phyloP scores from a whole-genome alignment of 2,329 filamentous ascomycete species.

The Calonectria pseudoreteaudii region DNA sequence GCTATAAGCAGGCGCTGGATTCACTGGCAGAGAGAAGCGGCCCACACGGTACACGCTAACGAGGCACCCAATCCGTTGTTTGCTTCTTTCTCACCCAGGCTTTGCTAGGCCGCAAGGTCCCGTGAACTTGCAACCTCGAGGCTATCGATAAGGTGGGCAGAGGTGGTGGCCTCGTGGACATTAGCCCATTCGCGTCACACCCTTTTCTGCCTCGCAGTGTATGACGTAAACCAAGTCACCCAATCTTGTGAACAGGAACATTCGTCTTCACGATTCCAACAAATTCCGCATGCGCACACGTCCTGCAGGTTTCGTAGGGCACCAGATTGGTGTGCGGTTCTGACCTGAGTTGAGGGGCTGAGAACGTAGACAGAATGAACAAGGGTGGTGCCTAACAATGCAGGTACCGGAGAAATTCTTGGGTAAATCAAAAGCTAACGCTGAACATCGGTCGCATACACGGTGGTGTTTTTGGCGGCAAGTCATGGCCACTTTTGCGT shows the following conservation, averaged over 20 bases:
- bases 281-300: background rate
- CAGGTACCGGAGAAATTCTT: slow-evolving; percentile 1
- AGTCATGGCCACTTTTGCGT: background rate
- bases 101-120: background rate
- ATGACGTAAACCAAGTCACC: background rate
- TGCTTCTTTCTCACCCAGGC: background rate
- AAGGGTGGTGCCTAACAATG: background rate
- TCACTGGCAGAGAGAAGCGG: background rate
- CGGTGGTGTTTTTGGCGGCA: background rate
- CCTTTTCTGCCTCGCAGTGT: background rate
- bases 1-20: background rate
- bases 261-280: background rate
- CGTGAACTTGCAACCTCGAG: slow-evolving; percentile 11
- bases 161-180: slow-evolving; percentile 4
- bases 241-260: background rate
- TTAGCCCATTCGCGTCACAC: slow-evolving; percentile 2
- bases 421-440: background rate
- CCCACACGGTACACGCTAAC: slow-evolving; percentile 4
- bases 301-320: background rate
- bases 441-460: background rate
- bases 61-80: background rate
- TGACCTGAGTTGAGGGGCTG: background rate
- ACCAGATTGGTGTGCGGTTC: background rate
- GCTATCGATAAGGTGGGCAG: background rate
- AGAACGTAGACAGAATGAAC: background rate